Evolutionary conservation across 306 rosid species (phyloP), one percentile per base, ranked within the genome.

Genomic region (Rosa rugosa): DNA sequence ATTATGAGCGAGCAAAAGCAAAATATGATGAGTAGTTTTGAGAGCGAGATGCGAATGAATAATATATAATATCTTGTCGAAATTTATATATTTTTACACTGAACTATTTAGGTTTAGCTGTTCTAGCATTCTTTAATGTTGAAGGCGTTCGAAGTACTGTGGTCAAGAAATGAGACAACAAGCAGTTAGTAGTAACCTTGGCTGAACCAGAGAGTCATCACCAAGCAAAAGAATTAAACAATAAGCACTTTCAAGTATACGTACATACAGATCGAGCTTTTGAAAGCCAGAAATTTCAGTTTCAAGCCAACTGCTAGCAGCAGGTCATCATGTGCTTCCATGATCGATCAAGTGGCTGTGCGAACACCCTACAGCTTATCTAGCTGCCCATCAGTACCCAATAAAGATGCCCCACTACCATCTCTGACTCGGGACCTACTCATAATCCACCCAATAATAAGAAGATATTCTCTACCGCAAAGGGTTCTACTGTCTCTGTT

Each of bases 241-340:
- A 54, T 25, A 6, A 75, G 77, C 41, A 50, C 17, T 71, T 60
- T 72, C 81, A 79, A 54, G 51, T 72, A 81, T 60, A 75, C 73
- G 75, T 72, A 80, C 5, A 34, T 36, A 17, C 70, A 38, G 13
- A 69, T 64, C 57, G 66, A 83, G 76, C 78, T 72, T 81, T 71
- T 81, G 49, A 20, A 18, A 67, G 27, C 49, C 47, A 8, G 71
- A 67, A 66, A 40, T 40, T 11, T 66, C 17, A 67, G 42, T 17
- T 65, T 36, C n/a, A 66, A 4, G 47, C 42, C n/a, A 34, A 34
- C 18, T 6, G n/a, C 41, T 64, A 25, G 41, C 68, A 13, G 22
- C 72, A 38, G 71, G 68, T 77, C 72, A 51, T 85, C 92, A 90
- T 89, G 96, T 90, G 96, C 89, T 73, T 78, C 89, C 88, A 90